These are phyloP conservation scores for Gaeumannomyces tritici DNA, from an alignment of 2,329 filamentous ascomycete species.

Conservation along the genomic window DNA sequence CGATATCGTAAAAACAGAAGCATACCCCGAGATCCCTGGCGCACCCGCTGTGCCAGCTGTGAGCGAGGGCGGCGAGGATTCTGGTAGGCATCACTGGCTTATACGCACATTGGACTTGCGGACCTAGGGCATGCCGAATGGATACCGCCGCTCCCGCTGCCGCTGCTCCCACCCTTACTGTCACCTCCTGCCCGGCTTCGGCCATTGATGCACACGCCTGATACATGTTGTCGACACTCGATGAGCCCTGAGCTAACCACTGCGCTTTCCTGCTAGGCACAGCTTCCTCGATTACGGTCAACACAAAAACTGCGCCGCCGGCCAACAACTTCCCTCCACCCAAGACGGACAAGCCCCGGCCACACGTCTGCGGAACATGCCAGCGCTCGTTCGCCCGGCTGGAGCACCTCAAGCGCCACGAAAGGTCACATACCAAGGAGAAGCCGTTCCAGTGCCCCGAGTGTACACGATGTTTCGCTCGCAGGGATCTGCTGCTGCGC, in stretches of 20 bases:
- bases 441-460: conserved; percentile 98
- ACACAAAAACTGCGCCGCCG: conserved; percentile 26
- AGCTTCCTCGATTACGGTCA: conserved; percentile 43
- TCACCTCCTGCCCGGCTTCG: neutral
- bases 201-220: neutral
- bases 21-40: neutral
- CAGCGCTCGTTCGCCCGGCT: conserved; percentile 85
- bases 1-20: neutral
- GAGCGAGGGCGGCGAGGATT: neutral
- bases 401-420: conserved; percentile 94
- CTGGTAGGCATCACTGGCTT: neutral
- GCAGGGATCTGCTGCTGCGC: conserved; percentile 80
- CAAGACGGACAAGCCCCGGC: conserved; percentile 94
- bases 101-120: neutral
- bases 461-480: conserved; percentile 88
- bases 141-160: neutral
- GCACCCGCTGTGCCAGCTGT: too few species aligned
- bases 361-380: conserved; percentile 88
- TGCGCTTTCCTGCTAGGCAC: neutral
- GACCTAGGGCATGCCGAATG: neutral
- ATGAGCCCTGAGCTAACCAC: neutral
- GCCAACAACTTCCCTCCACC: conserved; percentile 58
- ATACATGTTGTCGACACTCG: neutral
- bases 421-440: conserved; percentile 96
- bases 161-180: too few species aligned